Evolutionary conservation across 805 yeast genomes (phyloP), one percentile per base, ranked within the genome.

Genomic region (Ogataea philodendri): DNA sequence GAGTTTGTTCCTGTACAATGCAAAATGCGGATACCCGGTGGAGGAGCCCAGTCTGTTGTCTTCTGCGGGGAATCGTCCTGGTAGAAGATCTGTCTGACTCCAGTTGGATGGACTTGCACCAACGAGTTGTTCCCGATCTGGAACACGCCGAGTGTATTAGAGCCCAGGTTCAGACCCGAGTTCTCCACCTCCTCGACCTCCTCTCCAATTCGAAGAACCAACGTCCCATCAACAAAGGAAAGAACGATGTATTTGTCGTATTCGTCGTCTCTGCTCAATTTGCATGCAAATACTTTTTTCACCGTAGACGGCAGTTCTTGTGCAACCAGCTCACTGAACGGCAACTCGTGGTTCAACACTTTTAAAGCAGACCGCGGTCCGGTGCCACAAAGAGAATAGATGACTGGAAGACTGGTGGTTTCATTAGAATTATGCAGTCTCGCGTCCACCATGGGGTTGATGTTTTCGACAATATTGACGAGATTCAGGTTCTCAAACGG

Each of bases 181-280:
- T 52, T 48, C 1, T 74, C 67, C 7, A 81, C 82, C 49, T 84
- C 88, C 39, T 82, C 88, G 2, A 85, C 85, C 0, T 76, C 77
- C 45, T 84, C 95, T 6, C 93, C 94, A 32, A 86, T 78, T 2
- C 83, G 71, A 11, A 93, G 59, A 0, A 87, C 83, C 38, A 84
- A 65, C 0, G 96, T 86, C 3, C 80, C 72, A 30, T 78, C 80
- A 15, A 72, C 57, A 46, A 80, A 74, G 1, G 90, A 69, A 3
- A 87, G 62, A 2, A 86, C 76, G 41, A 87, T 69, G 46, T 76
- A 82, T 35, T 73, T 72, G 50, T 84, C 89, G 49, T 55, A 69
- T 5, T 49, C 52, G 27, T 81, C 79, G 5, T 57, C 55, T 2
- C 58, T 45, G 3, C 59, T 50, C 4, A 72, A 50, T 46, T 72